Base-by-base conservation (phyloP, 2,329 filamentous ascomycete genomes). In the Leptographium flavum region DNA sequence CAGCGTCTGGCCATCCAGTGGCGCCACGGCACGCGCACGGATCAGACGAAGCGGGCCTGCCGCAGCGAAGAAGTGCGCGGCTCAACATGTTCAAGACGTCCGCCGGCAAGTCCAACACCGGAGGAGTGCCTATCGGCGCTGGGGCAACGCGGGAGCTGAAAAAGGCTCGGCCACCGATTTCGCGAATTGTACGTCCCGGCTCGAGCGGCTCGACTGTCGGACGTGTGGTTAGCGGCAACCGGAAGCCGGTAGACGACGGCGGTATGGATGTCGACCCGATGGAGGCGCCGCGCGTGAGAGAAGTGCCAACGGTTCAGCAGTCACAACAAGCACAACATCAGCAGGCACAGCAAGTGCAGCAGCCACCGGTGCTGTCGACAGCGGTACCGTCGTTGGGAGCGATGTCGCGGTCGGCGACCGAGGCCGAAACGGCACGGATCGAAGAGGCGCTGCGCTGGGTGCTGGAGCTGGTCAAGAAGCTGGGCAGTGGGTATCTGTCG, bases 201-300 rank as follows among this genome's bases (percentile, higher is more conserved):
- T 62, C 81, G 14, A 78, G 79, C 48, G 68, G 74, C 15, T 77
- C 83, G 4, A 86, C 75, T 45, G 84, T 93, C 33, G 86, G 87
- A 17, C 77, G 88, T 54, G 85, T 90, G 45, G 86, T 94, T 38
- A 94, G 87, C 59, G 88, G 87, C 21, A 94, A 92, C 59, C 76
- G 88, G 47, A 95, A 92, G 59, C 80, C 80, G 3, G 50, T 73
- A 21, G 74, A 79, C 40, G 74, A 83, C 43, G 77, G 82, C 49
- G 68, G 69, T 33, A 74, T 80, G 65, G 83, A 90, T 45, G 61
- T 79, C 30, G 82, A 92, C 49, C 68, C 74, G 19, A 82, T 76
- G 53, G 83, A 87, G 52, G 52, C 44, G 59, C 60, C 25, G 8
- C 48, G 51, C 2, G 33, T 53, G 1, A 43, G 47, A 1, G 51